Conservation (phyloP, 768 basidiomycete species). For the Arthromyces matolae region DNA sequence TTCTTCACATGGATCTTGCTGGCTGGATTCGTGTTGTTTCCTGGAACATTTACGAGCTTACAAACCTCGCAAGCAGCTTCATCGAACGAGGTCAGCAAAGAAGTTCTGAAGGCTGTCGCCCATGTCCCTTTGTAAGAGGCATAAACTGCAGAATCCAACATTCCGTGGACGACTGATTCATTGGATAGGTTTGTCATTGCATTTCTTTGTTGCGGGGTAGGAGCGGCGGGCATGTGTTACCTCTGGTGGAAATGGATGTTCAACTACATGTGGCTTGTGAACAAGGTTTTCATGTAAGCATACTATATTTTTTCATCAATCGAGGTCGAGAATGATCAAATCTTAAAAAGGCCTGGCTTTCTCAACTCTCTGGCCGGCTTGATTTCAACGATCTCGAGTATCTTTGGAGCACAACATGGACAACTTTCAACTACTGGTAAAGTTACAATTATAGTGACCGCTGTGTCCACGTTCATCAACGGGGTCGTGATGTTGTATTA, state of each 20-base stretch:
- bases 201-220: conserved; percentile 52
- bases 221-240: conserved; percentile 51
- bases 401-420: conserved; percentile 48
- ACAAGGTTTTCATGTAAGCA: conserved; percentile 53
- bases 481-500: conserved; percentile 40
- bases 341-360: conserved; percentile 44
- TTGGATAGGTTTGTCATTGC: conserved; percentile 48
- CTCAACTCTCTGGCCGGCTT: conserved; percentile 56
- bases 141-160: neutral
- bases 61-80: conserved; percentile 23
- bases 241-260: conserved; percentile 57
- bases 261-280: conserved; percentile 57
- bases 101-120: conserved; percentile 35
- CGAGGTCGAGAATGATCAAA: neutral
- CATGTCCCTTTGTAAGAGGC: conserved; percentile 40
- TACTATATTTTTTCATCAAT: neutral
- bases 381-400: conserved; percentile 48
- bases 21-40: conserved; percentile 60
- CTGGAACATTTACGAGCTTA: conserved; percentile 56
- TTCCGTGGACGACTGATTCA: neutral
- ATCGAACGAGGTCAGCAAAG: conserved; percentile 26
- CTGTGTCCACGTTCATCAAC: conserved; percentile 34
- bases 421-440: conserved; percentile 39
- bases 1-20: conserved; percentile 65
- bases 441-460: conserved; percentile 47